These are phyloP conservation scores for Elongisporangium undulatum DNA, from an alignment of 352 stramenopile genomes.

Conservation along the genomic window DNA sequence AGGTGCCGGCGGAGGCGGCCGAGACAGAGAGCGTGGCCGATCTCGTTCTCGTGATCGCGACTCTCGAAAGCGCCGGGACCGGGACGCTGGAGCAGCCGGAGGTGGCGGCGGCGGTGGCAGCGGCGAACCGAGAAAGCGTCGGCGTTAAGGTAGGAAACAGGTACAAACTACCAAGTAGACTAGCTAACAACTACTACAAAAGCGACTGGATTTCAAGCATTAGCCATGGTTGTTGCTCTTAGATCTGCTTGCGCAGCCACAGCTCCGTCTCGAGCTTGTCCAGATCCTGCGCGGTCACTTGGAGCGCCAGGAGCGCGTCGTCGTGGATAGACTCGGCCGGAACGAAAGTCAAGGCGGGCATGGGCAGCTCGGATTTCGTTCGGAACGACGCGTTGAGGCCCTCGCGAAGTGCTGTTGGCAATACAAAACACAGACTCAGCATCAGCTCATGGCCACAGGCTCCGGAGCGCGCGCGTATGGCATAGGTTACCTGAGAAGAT, in stretches of 20 bases:
- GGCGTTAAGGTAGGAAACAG: conserved; percentile 24
- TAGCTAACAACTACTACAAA: conserved; percentile 7
- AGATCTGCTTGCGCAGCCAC: conserved; percentile 77
- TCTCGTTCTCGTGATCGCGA: conserved; percentile 61
- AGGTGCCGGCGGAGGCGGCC: conserved; percentile 12
- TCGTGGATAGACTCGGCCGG: conserved; percentile 57
- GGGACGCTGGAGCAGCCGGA: conserved; percentile 31
- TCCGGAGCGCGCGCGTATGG: conserved; percentile 1
- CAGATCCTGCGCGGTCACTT: conserved; percentile 72
- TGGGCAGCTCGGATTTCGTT: conserved; percentile 1
- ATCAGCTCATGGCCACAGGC: not conserved
- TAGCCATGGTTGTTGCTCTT: conserved; percentile 6
- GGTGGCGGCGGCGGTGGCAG: conserved; percentile 14
- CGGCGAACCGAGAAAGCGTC: conserved; percentile 34
- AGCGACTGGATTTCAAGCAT: not conserved
- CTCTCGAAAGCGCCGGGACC: conserved; percentile 54
- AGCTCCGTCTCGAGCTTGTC: conserved; percentile 83
- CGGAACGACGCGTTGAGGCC: not conserved
- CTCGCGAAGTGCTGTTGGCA: conserved; percentile 4
- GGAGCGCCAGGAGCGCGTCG: conserved; percentile 38
- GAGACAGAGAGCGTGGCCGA: conserved; percentile 28
- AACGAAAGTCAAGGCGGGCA: conserved; percentile 71
- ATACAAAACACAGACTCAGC: not conserved
- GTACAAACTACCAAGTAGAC: conserved; percentile 5
- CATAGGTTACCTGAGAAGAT: conserved; percentile 26